Percentiles rank a stretch among this genome's conserved stretches.
These are phyloP conservation scores for Diutina mesorugosa DNA, from an alignment of 1,139 yeast species.

Conservation along the genomic window DNA sequence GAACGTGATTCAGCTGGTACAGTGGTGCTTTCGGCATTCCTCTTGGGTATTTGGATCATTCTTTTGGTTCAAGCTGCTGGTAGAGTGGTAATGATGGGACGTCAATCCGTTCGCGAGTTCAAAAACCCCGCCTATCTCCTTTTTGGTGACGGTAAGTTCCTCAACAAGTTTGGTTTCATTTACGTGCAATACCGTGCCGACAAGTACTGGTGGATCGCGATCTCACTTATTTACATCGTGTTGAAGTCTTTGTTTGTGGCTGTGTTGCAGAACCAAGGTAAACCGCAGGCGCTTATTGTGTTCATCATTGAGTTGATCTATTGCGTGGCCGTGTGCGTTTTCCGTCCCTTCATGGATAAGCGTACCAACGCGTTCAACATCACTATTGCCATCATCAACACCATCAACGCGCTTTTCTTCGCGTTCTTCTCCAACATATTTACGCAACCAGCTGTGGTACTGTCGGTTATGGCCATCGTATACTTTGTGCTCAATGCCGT, in stretches of 20 bases:
- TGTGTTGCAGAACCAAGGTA: constrained; percentile 68
- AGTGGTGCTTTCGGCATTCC: constrained; percentile 63
- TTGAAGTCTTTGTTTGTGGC: constrained; percentile 79
- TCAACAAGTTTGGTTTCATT: constrained; percentile 85
- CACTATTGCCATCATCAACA: constrained; percentile 64
- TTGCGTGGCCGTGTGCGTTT: constrained; percentile 49
- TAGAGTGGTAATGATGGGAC: constrained; percentile 61
- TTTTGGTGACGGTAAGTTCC: constrained; percentile 69
- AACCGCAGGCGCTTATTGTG: constrained; percentile 65
- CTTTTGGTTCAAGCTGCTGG: constrained; percentile 63
- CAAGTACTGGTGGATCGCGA: constrained; percentile 67
- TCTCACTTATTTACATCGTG: constrained; percentile 52
- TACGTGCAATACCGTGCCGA: constrained; percentile 88
- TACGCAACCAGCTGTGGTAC: constrained; percentile 73
- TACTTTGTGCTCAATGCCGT: constrained; percentile 82
- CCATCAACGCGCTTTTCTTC: constrained; percentile 75
- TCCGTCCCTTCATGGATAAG: constrained; percentile 88
- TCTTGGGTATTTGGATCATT: constrained; percentile 42
- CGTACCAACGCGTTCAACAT: constrained; percentile 88
- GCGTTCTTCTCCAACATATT: constrained; percentile 81
- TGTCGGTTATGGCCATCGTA: constrained; percentile 89
- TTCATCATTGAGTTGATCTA: constrained; percentile 65
- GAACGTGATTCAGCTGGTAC: constrained; percentile 76
- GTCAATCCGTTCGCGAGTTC: constrained; percentile 56
- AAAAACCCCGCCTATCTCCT: constrained; percentile 88